A percentile compares a stretch with the other conserved stretches of the same genome.
phyloP scores from a whole-genome alignment of 106 monocot species.

The Dendrobium officinale region DNA sequence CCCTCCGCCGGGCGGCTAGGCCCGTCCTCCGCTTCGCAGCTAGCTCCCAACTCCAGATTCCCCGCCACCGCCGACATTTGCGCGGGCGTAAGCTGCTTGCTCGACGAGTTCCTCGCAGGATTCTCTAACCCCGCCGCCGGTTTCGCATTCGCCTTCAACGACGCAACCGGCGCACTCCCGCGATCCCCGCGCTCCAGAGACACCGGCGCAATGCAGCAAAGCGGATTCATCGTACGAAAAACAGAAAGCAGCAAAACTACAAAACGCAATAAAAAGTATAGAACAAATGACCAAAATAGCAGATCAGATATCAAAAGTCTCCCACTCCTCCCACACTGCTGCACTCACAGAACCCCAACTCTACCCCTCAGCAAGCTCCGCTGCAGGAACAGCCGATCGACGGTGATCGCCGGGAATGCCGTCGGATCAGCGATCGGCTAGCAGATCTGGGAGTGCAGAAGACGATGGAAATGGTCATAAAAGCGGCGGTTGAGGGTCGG shows the following conservation, averaged over 20 bases:
- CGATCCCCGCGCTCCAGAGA: conserved; percentile 46
- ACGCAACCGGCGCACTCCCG: conserved; percentile 1
- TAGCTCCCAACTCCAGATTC: neutral
- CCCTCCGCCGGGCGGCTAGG: neutral
- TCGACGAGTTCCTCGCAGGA: conserved; percentile 1
- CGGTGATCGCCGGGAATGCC: conserved; percentile 1
- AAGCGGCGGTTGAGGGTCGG: neutral
- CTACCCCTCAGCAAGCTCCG: neutral
- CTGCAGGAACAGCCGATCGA: neutral
- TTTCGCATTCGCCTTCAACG: neutral
- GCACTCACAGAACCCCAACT: neutral
- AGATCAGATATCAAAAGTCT: neutral
- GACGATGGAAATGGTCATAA: neutral
- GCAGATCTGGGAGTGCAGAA: neutral
- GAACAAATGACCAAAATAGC: neutral
- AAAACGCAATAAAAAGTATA: neutral
- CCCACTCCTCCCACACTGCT: neutral
- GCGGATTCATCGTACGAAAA: conserved; percentile 43
- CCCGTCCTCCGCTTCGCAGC: conserved; percentile 4
- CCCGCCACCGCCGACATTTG: conserved; percentile 10
- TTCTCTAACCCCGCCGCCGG: conserved; percentile 6
- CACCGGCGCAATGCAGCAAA: conserved; percentile 79
- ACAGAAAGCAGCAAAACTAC: no score
- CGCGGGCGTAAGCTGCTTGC: conserved; percentile 17
- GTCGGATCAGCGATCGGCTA: neutral